Evolutionary conservation across 805 yeast species (phyloP), one percentile per base, ranked within the genome.

Genomic region (Lipomyces orientalis): DNA sequence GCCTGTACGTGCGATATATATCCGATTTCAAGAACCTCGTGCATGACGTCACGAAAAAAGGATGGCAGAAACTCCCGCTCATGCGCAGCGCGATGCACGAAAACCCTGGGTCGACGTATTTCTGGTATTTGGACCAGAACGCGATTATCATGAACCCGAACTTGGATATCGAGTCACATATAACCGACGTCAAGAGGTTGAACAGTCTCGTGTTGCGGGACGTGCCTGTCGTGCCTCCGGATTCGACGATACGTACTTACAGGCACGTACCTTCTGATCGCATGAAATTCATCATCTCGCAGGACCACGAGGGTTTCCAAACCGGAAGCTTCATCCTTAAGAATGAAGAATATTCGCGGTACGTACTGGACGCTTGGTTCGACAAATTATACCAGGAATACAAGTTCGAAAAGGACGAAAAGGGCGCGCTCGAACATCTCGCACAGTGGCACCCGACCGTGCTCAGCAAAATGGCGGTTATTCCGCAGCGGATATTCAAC

Each of bases 391-490:
- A 87, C 76, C 84, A 90, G 75, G 83, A 84, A 60, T 92, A 90
- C 79, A 84, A 84, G 65, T 90, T 90, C 79, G 84, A 85, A 14
- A 77, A 78, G 60, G 84, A 85, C 63, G 89, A 79, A 39, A 70
- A 71, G 56, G 75, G 79, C 6, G 93, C 95, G 0, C 76, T 94
- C 55, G 73, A 70, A 29, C 98, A 95, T 76, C 82, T 93, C 57
- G 81, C 93, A 73, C 98, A 92, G 78, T 95, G 98, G 99, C 99
- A 94, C 76, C 97, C 97, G 12, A 86, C 85, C 35, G 80, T 90
- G 34, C 82, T 95, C 72, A 84, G 90, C 64, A 89, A 87, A 74
- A 83, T 95, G 2, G 89, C 92, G 0, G 77, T 94, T 16, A 85
- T 95, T 0, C 90, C 92, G 12, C 83, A 87, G 56, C 84, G 87